Conservation (phyloP, 768 basidiomycete genomes). For the Nidularia pulvinata region DNA sequence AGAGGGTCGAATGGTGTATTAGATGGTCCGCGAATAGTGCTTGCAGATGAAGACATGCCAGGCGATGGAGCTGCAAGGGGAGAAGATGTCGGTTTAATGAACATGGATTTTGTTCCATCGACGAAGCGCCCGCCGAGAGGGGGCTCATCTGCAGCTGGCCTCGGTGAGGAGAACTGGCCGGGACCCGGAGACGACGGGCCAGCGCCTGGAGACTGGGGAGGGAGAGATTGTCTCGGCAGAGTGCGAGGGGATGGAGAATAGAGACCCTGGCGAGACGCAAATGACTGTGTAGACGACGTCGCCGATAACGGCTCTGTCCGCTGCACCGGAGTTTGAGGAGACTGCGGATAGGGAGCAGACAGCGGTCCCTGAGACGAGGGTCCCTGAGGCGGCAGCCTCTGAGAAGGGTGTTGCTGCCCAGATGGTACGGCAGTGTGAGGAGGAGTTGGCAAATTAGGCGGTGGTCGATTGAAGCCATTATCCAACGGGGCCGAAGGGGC, state of each 20-base stretch:
- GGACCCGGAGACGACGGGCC: conserved; percentile 49
- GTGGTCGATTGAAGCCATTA: conserved; percentile 28
- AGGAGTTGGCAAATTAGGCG: conserved; percentile 23
- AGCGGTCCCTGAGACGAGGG: conserved; percentile 8
- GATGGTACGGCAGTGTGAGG: conserved; percentile 27
- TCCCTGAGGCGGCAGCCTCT: conserved; percentile 14
- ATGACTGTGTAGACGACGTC: conserved; percentile 22
- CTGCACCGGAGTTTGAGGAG: conserved; percentile 16
- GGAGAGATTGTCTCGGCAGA: conserved; percentile 12
- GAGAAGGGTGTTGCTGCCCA: conserved; percentile 21
- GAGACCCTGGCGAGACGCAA: conserved; percentile 14
- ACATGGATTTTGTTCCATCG: conserved; percentile 84
- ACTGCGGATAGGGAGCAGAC: conserved; percentile 7
- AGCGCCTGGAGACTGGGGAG: conserved; percentile 43
- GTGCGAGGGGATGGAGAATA: conserved; percentile 3
- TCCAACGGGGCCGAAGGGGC: conserved; percentile 24
- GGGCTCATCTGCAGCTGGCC: conserved; percentile 34
- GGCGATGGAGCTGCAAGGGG: conserved; percentile 11
- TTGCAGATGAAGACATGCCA: conserved; percentile 27
- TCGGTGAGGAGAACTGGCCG: conserved; percentile 19
- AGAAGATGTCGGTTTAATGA: conserved; percentile 50
- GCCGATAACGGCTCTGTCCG: conserved; percentile 23
- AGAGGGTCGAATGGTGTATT: conserved; percentile 30
- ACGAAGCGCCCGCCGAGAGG: conserved; percentile 65
- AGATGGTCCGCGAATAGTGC: conserved; percentile 19